Percentiles rank a stretch among this genome's conserved stretches.
Evolutionary conservation across 116 monocot species (phyloP).

Genomic region (Phalaenopsis hybrid): DNA sequence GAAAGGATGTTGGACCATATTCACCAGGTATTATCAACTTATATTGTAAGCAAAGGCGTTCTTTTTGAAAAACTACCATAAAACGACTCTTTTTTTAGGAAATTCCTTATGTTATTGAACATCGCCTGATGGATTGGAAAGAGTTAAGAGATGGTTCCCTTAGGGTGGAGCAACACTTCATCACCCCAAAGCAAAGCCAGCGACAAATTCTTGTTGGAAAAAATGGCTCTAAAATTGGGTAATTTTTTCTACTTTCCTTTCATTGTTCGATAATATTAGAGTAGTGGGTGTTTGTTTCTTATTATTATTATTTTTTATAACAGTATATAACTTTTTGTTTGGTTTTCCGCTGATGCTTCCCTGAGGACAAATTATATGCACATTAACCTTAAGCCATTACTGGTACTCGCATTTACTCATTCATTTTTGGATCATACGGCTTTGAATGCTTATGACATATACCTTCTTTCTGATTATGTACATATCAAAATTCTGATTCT

Average conservation of each 20-base stretch:
- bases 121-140: slow-evolving; percentile 90
- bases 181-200: slow-evolving; percentile 72
- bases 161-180: slow-evolving; percentile 91
- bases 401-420: neutral
- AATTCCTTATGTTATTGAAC: slow-evolving; percentile 96
- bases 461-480: neutral
- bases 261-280: neutral
- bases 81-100: slow-evolving; percentile 46
- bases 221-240: slow-evolving; percentile 97
- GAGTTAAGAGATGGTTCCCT: slow-evolving; percentile 91
- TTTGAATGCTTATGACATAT: neutral
- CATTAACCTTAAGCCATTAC: neutral
- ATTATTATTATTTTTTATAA: neutral
- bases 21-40: slow-evolving; percentile 63
- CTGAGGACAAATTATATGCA: neutral
- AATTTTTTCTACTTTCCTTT: slow-evolving; percentile 10
- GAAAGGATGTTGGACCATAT: slow-evolving; percentile 89
- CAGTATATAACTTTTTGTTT: neutral
- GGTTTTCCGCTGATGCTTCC: neutral
- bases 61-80: neutral
- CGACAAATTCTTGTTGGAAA: slow-evolving; percentile 96
- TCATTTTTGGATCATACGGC: neutral
- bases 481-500: neutral
- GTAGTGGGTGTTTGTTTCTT: neutral
- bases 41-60: neutral